A percentile compares a stretch with the other conserved stretches of the same genome.
Conservation (phyloP, 495 filamentous ascomycete genomes). For the Penicillium canariense region DNA sequence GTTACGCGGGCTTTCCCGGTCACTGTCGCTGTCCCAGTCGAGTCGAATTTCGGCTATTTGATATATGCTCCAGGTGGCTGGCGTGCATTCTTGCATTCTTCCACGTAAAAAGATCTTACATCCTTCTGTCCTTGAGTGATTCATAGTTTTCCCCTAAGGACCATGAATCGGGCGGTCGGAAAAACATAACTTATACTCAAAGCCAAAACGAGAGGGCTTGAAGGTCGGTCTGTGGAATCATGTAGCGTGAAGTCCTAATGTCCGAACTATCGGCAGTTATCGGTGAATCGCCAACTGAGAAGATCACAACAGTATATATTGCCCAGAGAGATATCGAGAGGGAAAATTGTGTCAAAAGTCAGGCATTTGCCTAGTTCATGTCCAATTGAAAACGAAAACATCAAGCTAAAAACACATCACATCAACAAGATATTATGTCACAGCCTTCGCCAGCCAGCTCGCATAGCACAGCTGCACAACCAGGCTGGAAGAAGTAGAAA, state of each 20-base stretch:
- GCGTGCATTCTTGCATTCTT: not conserved
- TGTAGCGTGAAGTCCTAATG: not conserved
- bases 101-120: not conserved
- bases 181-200: too few species aligned
- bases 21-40: not conserved
- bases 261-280: not conserved
- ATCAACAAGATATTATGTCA: slow-evolving; percentile 23
- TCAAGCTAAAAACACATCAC: slow-evolving; percentile 17
- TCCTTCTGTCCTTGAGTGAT: not conserved
- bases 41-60: not conserved
- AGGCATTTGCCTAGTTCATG: slow-evolving; percentile 4
- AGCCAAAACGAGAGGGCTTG: too few species aligned
- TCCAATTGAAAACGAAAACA: slow-evolving; percentile 18
- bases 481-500: slow-evolving; percentile 4
- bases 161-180: not conserved
- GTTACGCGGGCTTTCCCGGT: slow-evolving; percentile 6
- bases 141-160: not conserved
- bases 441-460: slow-evolving; percentile 13
- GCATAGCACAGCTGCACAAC: slow-evolving; percentile 19
- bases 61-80: not conserved
- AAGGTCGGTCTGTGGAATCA: not conserved
- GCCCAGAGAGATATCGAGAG: not conserved
- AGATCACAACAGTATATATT: not conserved
- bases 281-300: not conserved
- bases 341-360: not conserved